These are phyloP conservation scores for Mycogone perniciosa DNA, from an alignment of 2,329 filamentous ascomycete genomes.

Conservation along the genomic window DNA sequence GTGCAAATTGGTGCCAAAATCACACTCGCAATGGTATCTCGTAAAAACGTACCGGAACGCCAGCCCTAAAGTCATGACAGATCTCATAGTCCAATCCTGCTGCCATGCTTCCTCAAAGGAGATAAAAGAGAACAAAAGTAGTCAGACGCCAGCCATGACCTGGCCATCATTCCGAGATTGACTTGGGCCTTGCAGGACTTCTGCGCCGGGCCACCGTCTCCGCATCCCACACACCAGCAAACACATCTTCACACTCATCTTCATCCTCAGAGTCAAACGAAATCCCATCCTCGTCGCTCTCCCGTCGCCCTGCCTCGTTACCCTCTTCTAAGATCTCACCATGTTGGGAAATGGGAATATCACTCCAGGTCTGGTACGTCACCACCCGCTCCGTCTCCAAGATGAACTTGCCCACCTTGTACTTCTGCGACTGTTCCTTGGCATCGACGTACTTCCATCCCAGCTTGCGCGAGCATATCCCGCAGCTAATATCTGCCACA, in stretches of 20 bases:
- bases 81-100: no score
- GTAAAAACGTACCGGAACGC: no score
- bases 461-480: slow-evolving; percentile 48
- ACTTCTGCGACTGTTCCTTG: slow-evolving; percentile 51
- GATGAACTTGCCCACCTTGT: slow-evolving; percentile 65
- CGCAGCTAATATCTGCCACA: slow-evolving; percentile 57
- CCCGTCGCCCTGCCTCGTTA: slow-evolving; percentile 5
- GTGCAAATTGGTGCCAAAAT: no score
- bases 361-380: slow-evolving; percentile 46
- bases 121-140: no score
- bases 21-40: no score
- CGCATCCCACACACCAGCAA: slow-evolving; percentile 55
- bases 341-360: slow-evolving; percentile 17
- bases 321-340: slow-evolving; percentile 6
- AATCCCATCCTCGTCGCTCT: background rate
- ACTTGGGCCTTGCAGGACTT: slow-evolving; percentile 24
- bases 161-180: slow-evolving; percentile 5
- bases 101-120: no score
- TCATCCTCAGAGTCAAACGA: slow-evolving; percentile 29
- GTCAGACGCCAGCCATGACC: background rate
- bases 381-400: slow-evolving; percentile 55
- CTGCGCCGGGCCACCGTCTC: slow-evolving; percentile 43
- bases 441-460: slow-evolving; percentile 67
- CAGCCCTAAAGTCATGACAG: no score
- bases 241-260: slow-evolving; percentile 61